These are phyloP conservation scores for Trichopus zeylanicus DNA, from an alignment of 116 monocot genomes.

Conservation along the genomic window DNA sequence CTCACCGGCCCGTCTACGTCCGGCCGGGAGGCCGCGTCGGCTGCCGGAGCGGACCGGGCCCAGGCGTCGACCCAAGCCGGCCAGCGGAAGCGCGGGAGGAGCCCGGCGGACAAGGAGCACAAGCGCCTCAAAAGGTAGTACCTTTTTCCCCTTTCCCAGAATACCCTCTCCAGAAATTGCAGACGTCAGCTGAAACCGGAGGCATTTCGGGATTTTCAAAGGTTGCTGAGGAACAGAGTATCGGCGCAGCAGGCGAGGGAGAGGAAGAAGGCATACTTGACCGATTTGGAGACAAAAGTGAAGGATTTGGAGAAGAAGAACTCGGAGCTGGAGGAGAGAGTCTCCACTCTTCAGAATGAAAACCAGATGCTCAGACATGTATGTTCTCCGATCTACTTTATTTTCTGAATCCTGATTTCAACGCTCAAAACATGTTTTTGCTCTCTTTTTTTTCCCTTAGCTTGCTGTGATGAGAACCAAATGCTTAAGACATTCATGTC, in stretches of 20 bases:
- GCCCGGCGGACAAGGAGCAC: conserved; percentile 80
- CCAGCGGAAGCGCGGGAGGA: conserved; percentile 51
- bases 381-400: too few relatives aligned
- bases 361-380: conserved; percentile 47
- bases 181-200: too few relatives aligned
- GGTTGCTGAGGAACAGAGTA: conserved; percentile 54
- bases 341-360: conserved; percentile 44
- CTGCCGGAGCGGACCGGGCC: conserved; percentile 17
- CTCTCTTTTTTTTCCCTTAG: too few relatives aligned
- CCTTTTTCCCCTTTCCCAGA: too few relatives aligned
- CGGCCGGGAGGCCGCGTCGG: conserved; percentile 29
- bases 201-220: too few relatives aligned
- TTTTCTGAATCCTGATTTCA: too few relatives aligned
- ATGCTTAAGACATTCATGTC: too few relatives aligned
- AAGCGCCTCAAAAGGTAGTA: conserved; percentile 79
- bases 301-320: conserved; percentile 39
- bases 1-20: conserved; percentile 39
- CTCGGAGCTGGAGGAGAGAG: conserved; percentile 33
- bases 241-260: conserved; percentile 61
- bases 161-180: too few relatives aligned
- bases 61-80: conserved; percentile 20
- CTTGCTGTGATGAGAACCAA: too few relatives aligned
- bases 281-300: conserved; percentile 34
- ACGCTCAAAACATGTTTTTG: too few relatives aligned
- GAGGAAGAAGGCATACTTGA: conserved; percentile 50